Evolutionary conservation across 805 yeast species (phyloP).

Genomic region (Starmera pachycereana): DNA sequence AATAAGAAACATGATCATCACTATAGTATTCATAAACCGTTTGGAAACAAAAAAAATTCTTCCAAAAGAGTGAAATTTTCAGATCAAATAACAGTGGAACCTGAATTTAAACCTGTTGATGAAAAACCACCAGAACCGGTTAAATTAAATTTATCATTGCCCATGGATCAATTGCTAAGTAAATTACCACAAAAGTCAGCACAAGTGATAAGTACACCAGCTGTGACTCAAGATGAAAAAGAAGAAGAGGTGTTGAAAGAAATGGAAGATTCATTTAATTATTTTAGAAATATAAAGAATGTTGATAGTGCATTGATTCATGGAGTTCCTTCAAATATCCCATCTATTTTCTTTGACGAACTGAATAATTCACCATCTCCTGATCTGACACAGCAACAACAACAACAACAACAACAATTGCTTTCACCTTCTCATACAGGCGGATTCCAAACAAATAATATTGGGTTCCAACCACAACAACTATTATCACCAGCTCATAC

Average conservation of each 20-base stretch:
- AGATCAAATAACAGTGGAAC: constrained; percentile 37
- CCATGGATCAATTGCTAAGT: constrained; percentile 65
- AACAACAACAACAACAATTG: neutral
- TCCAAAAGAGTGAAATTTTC: constrained; percentile 63
- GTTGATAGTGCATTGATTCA: constrained; percentile 69
- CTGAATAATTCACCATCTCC: constrained; percentile 11
- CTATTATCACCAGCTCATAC: constrained; percentile 12
- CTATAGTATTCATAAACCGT: constrained; percentile 17
- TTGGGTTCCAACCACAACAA: constrained; percentile 1
- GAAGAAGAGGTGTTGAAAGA: constrained; percentile 65
- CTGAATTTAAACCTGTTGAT: constrained; percentile 8
- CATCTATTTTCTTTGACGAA: constrained; percentile 24
- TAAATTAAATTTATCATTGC: constrained; percentile 48
- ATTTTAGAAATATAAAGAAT: constrained; percentile 60
- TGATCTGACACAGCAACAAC: constrained; percentile 21
- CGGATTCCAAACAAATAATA: neutral
- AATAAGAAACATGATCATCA: constrained; percentile 22
- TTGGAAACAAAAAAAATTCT: constrained; percentile 27
- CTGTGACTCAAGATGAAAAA: constrained; percentile 36
- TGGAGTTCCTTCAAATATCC: constrained; percentile 55
- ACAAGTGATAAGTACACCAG: constrained; percentile 12
- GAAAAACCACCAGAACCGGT: constrained; percentile 11
- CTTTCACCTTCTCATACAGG: constrained; percentile 21
- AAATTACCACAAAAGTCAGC: constrained; percentile 26
- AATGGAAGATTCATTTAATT: constrained; percentile 64